Base-by-base conservation (phyloP, 2,329 filamentous ascomycete genomes). In the Pestalotiopsis fici region DNA sequence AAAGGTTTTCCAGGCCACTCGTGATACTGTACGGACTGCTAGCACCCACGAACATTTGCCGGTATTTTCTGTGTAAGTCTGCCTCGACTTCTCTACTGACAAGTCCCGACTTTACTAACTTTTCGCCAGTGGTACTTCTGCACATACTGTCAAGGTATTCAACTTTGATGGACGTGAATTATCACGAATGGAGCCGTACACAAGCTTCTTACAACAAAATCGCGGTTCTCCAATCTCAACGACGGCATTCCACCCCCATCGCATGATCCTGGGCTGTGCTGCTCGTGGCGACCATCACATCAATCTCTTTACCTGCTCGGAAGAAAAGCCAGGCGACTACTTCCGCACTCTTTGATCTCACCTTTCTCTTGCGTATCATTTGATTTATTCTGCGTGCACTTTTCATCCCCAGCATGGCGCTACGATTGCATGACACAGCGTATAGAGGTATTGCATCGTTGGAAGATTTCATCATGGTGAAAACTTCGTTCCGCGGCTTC, bases 11-110 rank as follows among this genome's bases (percentile, higher is more conserved):
- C 86, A 89, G 75, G 90, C 92, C 6, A 95, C 93, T 3, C 90
- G 87, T 68, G 90, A 95, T 74, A 92, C 91, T 9, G 86, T 97
- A 69, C 89, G 94, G 66, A 97, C 93, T 21, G 87, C 97, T 67
- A 96, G 93, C 78, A 95, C 96, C 55, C 96, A 99, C 78, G 96
- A 99, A 80, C 96, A 99, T 80, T 89, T 97, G 65, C 96, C 96
- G 28, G 95, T 99, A 13, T 98, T 99, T 83, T 94, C 94, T 73
- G 89, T 95, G 92, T 95, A 90, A 86, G 91, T 89, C 56, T n/a
- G 13, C 43, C 18, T 65, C 11, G 23, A 23, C 9, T 55, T 56
- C 21, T 28, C 60, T 67, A 68, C 79, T 81, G 72, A 81, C 71
- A 67, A 68, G 68, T 64, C 9, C 37, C 13, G 54, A 28, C 12